Base-by-base conservation (phyloP, 495 filamentous ascomycete species). In the Platismatia glauca region DNA sequence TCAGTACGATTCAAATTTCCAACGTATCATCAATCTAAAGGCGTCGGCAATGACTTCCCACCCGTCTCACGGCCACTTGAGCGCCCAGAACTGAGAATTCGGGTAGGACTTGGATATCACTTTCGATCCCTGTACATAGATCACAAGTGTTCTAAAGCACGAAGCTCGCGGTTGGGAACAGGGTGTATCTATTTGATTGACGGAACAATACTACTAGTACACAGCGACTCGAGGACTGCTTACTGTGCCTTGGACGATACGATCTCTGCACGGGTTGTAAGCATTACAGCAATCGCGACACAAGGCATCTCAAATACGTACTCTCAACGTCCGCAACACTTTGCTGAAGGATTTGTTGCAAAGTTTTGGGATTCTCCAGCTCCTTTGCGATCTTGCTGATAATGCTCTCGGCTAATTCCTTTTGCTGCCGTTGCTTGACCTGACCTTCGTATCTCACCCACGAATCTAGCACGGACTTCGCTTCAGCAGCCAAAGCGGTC, bases 391-490 rank as follows among this genome's bases (percentile, higher is more conserved):
- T 93, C 85, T 95, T 99, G 76, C 84, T 84, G 69, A 99, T 97
- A 76, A 99, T 79, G 73, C 77, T 81, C 73, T 96, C 87, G 59
- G 94, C 90, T 67, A 99, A 83, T 84, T 99, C 94, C 75, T 82
- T 86, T 83, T 99, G 94, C 81, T 97, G 90, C 72, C 94, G 85
- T 79, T 91, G 88, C 89, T 97, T 99, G 71, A 97, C 91, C 81
- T 97, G 94, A 63, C 88, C 82, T 81, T 99, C 94, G 76, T 99
- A 99, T 70, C 94, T 86, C 62, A 97, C 91, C 94, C 95, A 97
- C 58, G 91, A 96, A 74, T 99, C 94, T 60, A 99, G 85, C 41
- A 97, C 93, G 57, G 82, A 70, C 86, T 96, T 97, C 66, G 93
- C 95, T 83, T 99, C 95, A 60, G 82, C 76, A 34, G 89, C 91